A percentile compares a stretch with the other conserved stretches of the same genome.
phyloP scores from a whole-genome alignment of 345 rosid species.

The Camelina neglecta region DNA sequence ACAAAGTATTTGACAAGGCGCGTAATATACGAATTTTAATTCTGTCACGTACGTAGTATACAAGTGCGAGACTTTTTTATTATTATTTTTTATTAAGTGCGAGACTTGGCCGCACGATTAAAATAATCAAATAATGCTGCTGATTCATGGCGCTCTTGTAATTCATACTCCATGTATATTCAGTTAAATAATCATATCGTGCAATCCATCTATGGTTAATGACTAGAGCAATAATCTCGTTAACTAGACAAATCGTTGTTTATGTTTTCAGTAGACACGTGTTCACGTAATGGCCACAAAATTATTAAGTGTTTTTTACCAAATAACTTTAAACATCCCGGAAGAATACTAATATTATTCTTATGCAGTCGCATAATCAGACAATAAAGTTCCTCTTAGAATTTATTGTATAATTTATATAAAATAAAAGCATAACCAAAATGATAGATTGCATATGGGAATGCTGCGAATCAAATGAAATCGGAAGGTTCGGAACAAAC shows the following conservation, averaged over 20 bases:
- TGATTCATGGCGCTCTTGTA: constrained; percentile 8
- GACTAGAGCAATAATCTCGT: constrained; percentile 3
- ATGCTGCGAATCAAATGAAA: constrained; percentile 22
- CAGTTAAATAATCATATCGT: neutral
- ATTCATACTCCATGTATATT: neutral
- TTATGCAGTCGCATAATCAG: neutral
- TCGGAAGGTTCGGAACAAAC: constrained; percentile 13
- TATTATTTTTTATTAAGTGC: neutral
- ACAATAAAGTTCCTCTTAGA: constrained; percentile 14
- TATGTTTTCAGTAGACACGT: constrained; percentile 6
- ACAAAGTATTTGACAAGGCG: constrained; percentile 7
- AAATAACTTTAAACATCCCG: neutral
- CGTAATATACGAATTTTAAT: too few species aligned
- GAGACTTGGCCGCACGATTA: constrained; percentile 25
- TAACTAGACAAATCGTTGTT: constrained; percentile 9
- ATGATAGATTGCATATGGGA: constrained; percentile 10
- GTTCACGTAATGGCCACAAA: neutral
- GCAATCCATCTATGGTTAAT: constrained; percentile 17
- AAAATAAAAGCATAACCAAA: neutral
- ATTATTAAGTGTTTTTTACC: neutral
- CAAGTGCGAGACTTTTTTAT: neutral
- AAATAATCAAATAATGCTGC: neutral
- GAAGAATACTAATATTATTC: too few species aligned
- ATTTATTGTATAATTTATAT: neutral
- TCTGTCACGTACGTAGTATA: neutral